Conservation (phyloP, 2,329 filamentous ascomycete genomes). For the Endoconidiophora laricicola region DNA sequence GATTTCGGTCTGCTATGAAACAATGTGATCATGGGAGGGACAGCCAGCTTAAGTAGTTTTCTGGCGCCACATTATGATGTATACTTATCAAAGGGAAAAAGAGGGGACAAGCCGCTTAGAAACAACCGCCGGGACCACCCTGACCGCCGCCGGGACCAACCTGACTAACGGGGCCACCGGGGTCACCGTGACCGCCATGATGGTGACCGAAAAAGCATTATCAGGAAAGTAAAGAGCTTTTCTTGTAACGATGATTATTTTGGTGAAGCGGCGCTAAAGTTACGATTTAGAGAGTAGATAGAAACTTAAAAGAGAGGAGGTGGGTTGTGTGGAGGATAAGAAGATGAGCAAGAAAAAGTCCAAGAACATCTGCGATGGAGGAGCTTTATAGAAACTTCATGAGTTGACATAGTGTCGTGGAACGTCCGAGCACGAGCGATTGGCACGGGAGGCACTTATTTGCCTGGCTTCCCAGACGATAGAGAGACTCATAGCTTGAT, state of each 20-base stretch:
- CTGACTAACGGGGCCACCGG: background rate
- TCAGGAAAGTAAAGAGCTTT: background rate
- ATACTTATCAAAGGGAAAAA: background rate
- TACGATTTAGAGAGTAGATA: background rate
- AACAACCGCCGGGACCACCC: slow-evolving; percentile 1
- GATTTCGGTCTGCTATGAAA: background rate
- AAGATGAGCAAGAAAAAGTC: background rate
- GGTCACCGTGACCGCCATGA: slow-evolving; percentile 2
- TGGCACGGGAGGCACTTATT: too few species aligned
- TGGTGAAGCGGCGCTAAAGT: background rate
- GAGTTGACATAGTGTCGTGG: too few species aligned
- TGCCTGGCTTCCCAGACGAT: too few species aligned
- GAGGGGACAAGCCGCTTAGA: background rate
- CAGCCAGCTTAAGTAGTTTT: background rate
- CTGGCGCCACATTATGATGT: background rate
- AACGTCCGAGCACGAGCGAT: too few species aligned
- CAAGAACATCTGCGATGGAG: background rate
- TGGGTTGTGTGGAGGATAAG: background rate
- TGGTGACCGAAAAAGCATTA: slow-evolving; percentile 11
- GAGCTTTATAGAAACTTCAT: too few species aligned
- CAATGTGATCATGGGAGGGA: background rate
- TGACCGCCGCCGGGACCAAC: slow-evolving; percentile 1
- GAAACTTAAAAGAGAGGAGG: background rate
- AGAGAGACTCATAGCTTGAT: too few species aligned
- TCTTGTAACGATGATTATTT: background rate